These are phyloP conservation scores for Echites panduratus DNA, from an alignment of 257 asterid genomes.

Conservation along the genomic window DNA sequence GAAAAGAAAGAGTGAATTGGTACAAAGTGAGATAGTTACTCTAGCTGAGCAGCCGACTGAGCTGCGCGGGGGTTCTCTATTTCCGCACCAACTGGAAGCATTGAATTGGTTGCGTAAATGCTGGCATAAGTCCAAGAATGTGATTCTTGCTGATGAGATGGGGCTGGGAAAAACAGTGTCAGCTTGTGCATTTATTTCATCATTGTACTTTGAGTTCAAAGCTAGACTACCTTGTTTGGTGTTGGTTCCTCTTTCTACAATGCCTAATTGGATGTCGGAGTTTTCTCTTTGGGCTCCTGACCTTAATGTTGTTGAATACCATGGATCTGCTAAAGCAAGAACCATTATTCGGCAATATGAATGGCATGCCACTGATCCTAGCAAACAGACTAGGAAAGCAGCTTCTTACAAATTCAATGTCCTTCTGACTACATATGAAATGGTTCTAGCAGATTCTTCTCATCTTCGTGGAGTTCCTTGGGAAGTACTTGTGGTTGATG, in stretches of 20 bases:
- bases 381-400: constrained; percentile 40
- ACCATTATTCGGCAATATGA: constrained; percentile 82
- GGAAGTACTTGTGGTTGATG: constrained; percentile 99
- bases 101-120: constrained; percentile 95
- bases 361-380: constrained; percentile 68
- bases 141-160: constrained; percentile 99
- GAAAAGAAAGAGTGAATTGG: constrained; percentile 33
- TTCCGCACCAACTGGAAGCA: constrained; percentile 98
- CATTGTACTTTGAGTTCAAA: constrained; percentile 75
- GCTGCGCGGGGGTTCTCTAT: constrained; percentile 75
- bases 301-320: constrained; percentile 92
- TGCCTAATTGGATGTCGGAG: constrained; percentile 99
- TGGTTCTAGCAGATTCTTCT: constrained; percentile 87
- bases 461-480: constrained; percentile 87
- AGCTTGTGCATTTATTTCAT: constrained; percentile 86
- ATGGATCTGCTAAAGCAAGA: constrained; percentile 80
- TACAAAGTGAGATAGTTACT: constrained; percentile 50
- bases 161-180: constrained; percentile 98
- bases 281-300: constrained; percentile 91
- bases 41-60: constrained; percentile 91
- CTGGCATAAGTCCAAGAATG: constrained; percentile 88
- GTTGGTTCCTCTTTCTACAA: constrained; percentile 95
- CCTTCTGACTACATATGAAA: constrained; percentile 90
- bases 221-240: constrained; percentile 82
- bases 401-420: constrained; percentile 78